Evolutionary conservation across 306 rosid genomes (phyloP).

Genomic region (Delonix regia): DNA sequence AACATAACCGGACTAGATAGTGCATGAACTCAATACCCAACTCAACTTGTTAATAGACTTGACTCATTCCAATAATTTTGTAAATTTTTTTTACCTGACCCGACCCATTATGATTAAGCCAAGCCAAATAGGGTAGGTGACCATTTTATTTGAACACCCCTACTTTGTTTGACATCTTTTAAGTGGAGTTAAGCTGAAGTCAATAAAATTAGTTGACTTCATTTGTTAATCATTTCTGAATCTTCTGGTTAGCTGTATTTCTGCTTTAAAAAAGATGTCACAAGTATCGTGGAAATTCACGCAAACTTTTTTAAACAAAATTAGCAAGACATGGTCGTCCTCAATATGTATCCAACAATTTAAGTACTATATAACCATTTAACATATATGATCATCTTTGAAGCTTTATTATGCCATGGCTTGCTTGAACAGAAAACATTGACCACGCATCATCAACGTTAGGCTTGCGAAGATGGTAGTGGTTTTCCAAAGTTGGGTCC

Average conservation of each 20-base stretch:
- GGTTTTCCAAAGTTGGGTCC: neutral
- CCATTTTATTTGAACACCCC: too few species aligned
- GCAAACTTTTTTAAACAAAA: neutral
- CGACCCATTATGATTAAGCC: too few species aligned
- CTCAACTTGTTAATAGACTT: too few species aligned
- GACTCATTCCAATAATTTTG: too few species aligned
- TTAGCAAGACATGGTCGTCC: neutral
- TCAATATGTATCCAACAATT: neutral
- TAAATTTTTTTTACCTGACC: too few species aligned
- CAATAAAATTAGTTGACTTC: neutral
- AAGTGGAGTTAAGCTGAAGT: neutral
- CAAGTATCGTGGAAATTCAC: neutral
- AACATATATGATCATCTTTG: neutral
- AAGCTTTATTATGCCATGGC: too few species aligned
- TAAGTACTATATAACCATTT: neutral
- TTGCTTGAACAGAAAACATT: neutral
- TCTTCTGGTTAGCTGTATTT: neutral
- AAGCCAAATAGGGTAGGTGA: too few species aligned
- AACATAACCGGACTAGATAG: too few species aligned
- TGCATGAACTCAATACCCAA: too few species aligned
- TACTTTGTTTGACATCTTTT: neutral
- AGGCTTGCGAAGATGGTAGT: neutral
- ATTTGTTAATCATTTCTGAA: neutral
- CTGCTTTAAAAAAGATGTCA: neutral
- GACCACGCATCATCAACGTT: neutral